phyloP scores from a whole-genome alignment of 1,284 basidiomycete species.

The Mycosarcoma mackinlayi region DNA sequence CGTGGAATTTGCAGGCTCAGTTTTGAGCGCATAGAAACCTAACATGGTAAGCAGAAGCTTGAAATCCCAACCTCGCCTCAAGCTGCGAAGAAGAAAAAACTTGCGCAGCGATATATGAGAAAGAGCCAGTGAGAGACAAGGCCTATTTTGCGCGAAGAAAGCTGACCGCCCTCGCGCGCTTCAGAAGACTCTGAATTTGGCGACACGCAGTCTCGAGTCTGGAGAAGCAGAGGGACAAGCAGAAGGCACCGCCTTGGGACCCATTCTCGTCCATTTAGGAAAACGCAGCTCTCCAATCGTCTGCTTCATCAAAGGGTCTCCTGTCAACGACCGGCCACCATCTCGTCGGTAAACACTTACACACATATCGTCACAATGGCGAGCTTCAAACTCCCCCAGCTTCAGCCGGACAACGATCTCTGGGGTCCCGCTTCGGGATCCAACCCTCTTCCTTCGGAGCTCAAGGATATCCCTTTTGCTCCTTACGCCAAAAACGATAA shows the following conservation, averaged over 20 bases:
- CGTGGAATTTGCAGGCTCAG: constrained; percentile 7
- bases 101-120: constrained; percentile 14
- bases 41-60: no score
- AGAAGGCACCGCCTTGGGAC: no score
- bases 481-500: constrained; percentile 99
- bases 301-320: constrained; percentile 17
- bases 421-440: constrained; percentile 64
- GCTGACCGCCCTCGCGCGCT: no score
- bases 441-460: constrained; percentile 58
- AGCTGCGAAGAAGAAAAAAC: constrained; percentile 34
- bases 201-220: no score
- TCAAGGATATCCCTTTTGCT: constrained; percentile 75
- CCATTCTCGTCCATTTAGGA: no score
- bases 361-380: constrained; percentile 49
- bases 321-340: constrained; percentile 5
- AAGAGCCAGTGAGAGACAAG: no score
- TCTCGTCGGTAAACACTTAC: not conserved
- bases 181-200: no score
- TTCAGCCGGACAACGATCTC: constrained; percentile 51
- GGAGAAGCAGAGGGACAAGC: no score
- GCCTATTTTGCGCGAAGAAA: no score
- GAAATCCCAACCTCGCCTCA: no score
- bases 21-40: not conserved
- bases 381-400: constrained; percentile 57
- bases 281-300: no score